These are phyloP conservation scores for Annulohypoxylon bovei DNA, from an alignment of 495 filamentous ascomycete species.

Conservation along the genomic window DNA sequence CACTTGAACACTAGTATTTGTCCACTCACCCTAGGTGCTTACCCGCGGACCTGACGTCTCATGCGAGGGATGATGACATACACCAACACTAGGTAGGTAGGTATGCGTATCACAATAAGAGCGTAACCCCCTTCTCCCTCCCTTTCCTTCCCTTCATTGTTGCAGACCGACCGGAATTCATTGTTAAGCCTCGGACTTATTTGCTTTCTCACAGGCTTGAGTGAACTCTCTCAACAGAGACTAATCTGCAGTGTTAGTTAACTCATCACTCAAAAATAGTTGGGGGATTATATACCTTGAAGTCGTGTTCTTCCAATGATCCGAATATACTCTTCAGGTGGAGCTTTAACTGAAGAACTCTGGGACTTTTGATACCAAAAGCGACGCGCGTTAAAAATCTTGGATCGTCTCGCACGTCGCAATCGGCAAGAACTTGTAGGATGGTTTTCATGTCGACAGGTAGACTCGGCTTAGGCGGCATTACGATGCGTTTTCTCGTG, in stretches of 20 bases:
- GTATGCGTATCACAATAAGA: neutral
- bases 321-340: slow-evolving; percentile 56
- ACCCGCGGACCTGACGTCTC: no score
- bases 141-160: neutral
- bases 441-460: slow-evolving; percentile 51
- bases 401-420: slow-evolving; percentile 62
- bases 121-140: no score
- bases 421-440: slow-evolving; percentile 50
- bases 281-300: slow-evolving; percentile 50
- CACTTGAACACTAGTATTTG: neutral
- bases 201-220: slow-evolving; percentile 31
- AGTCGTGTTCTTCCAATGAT: slow-evolving; percentile 60
- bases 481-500: slow-evolving; percentile 51
- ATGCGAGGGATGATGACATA: no score
- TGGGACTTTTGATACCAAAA: slow-evolving; percentile 67
- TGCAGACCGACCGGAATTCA: neutral
- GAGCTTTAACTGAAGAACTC: slow-evolving; percentile 56
- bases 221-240: slow-evolving; percentile 46
- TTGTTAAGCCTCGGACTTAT: neutral
- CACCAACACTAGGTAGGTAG: no score
- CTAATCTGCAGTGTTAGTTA: slow-evolving; percentile 28
- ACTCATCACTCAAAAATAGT: neutral
- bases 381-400: slow-evolving; percentile 64
- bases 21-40: neutral
- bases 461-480: slow-evolving; percentile 36